Evolutionary conservation across 1,284 basidiomycete species (phyloP).

Genomic region (Irpex rosettiformis): DNA sequence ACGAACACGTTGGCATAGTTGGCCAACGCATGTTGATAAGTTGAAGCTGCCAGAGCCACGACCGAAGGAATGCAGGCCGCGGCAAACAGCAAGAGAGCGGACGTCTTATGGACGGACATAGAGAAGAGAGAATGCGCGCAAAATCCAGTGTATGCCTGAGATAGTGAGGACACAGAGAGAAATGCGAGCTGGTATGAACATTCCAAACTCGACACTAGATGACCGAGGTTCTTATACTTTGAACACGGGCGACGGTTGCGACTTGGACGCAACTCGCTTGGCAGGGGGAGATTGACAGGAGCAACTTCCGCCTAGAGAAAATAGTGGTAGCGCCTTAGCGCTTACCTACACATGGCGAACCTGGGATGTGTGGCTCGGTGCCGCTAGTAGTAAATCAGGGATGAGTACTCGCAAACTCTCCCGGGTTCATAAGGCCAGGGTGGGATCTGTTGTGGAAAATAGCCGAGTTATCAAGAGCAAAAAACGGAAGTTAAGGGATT

Average conservation of each 20-base stretch:
- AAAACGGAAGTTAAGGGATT: too few species aligned
- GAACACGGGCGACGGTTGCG: neutral
- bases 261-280: neutral
- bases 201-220: neutral
- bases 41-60: neutral
- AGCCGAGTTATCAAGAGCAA: too few species aligned
- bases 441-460: too few species aligned
- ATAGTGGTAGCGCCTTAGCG: neutral
- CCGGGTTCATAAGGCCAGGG: too few species aligned
- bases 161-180: neutral
- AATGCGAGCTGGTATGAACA: too few species aligned
- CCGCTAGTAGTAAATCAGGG: too few species aligned
- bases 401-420: too few species aligned
- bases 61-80: neutral
- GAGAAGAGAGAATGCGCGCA: neutral
- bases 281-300: neutral
- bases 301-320: neutral
- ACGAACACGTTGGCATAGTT: constrained; percentile 56
- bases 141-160: neutral
- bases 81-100: constrained; percentile 4
- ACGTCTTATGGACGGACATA: neutral
- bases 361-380: neutral
- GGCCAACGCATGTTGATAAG: constrained; percentile 23
- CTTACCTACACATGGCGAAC: neutral
- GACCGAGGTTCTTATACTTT: neutral